Conservation (phyloP, 805 yeast species). For the Wickerhamiella azyma region DNA sequence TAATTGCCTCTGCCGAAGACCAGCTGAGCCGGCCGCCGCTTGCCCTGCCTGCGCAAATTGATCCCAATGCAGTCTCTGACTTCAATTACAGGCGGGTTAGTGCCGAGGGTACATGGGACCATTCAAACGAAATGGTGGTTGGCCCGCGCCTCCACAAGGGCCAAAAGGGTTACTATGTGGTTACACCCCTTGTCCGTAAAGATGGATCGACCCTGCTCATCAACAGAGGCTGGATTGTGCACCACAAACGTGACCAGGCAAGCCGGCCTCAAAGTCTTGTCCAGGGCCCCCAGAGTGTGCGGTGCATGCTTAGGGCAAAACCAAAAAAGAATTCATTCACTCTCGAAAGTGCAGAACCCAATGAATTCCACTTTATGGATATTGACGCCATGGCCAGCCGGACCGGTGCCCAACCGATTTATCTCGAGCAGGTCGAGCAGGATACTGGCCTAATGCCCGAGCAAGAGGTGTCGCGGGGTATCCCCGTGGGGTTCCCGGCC, state of each 20-base stretch:
- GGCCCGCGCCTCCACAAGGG: conserved; percentile 77
- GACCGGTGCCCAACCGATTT: conserved; percentile 55
- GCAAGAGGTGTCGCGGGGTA: conserved; percentile 67
- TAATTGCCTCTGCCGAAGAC: conserved; percentile 74
- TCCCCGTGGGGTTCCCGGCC: conserved; percentile 79
- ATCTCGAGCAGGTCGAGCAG: conserved; percentile 61
- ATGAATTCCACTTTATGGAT: conserved; percentile 68
- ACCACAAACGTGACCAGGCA: conserved; percentile 40
- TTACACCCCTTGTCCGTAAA: conserved; percentile 69
- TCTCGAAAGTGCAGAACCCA: conserved; percentile 52
- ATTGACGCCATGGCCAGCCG: conserved; percentile 64
- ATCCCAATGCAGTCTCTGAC: conserved; percentile 51
- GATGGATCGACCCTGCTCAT: conserved; percentile 68
- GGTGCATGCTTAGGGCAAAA: conserved; percentile 60
- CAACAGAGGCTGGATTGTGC: conserved; percentile 87
- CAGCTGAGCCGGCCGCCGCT: conserved; percentile 59
- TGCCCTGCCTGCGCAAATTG: conserved; percentile 44
- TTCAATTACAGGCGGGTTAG: conserved; percentile 72
- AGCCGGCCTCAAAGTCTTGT: conserved; percentile 58
- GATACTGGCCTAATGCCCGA: conserved; percentile 27
- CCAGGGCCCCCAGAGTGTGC: conserved; percentile 53
- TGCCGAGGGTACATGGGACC: conserved; percentile 67
- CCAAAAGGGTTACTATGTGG: conserved; percentile 59
- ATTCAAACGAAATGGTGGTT: conserved; percentile 75
- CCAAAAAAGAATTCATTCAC: conserved; percentile 53